phyloP scores from a whole-genome alignment of 2,329 filamentous ascomycete species.

The Penicillium sp. region DNA sequence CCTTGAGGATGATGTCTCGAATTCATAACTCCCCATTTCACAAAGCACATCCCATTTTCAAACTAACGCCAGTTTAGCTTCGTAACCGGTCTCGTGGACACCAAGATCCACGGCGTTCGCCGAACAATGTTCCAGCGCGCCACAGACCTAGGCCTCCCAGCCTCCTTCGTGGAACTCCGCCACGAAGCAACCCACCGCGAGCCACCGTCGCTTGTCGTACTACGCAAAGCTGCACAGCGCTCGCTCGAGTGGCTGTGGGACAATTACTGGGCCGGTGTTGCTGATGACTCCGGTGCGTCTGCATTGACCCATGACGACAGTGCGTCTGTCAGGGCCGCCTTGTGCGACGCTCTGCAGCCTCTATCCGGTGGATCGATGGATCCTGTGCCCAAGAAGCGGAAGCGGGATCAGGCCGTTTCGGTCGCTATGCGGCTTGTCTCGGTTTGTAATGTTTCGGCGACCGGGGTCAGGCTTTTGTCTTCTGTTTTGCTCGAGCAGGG shows the following conservation, averaged over 20 bases:
- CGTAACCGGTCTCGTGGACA: constrained; percentile 46
- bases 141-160: constrained; percentile 44
- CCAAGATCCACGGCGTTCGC: constrained; percentile 41
- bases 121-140: constrained; percentile 48
- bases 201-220: constrained; percentile 69
- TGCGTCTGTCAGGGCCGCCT: constrained; percentile 17
- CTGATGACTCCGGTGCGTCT: constrained; percentile 26
- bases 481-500: constrained; percentile 28
- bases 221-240: constrained; percentile 67
- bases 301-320: constrained; percentile 10
- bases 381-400: constrained; percentile 31
- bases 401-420: constrained; percentile 23
- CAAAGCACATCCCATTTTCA: constrained; percentile 1
- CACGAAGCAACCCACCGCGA: constrained; percentile 91
- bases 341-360: constrained; percentile 21
- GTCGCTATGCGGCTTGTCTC: constrained; percentile 27
- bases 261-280: constrained; percentile 71
- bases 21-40: background rate
- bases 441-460: constrained; percentile 25
- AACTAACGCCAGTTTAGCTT: constrained; percentile 31
- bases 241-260: constrained; percentile 84
- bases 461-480: constrained; percentile 22
- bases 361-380: constrained; percentile 14
- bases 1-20: background rate
- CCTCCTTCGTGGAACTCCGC: constrained; percentile 81